These are phyloP conservation scores for Chenopodium formosanum DNA, from an alignment of 148 eudicot genomes.

Conservation along the genomic window DNA sequence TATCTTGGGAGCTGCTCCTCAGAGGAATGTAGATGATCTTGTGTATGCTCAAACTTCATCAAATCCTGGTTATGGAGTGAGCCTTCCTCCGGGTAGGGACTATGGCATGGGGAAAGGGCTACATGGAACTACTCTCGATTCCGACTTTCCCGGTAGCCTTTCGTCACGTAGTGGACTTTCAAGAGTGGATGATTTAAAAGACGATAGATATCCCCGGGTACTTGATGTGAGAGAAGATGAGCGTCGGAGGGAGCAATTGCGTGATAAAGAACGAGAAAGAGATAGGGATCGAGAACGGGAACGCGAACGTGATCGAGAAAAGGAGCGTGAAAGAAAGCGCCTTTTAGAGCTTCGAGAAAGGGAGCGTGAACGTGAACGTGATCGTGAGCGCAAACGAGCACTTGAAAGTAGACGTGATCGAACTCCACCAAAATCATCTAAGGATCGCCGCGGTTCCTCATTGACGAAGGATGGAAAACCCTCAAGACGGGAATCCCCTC, in stretches of 20 bases:
- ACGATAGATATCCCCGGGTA: constrained; percentile 59
- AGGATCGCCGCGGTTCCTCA: constrained; percentile 68
- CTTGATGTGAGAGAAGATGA: constrained; percentile 78
- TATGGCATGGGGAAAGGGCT: constrained; percentile 88
- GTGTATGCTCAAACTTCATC: constrained; percentile 62
- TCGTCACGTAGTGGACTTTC: constrained; percentile 50
- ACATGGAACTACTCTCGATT: constrained; percentile 59
- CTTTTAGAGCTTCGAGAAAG: constrained; percentile 51
- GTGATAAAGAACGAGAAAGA: constrained; percentile 65
- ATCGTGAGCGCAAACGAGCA: constrained; percentile 59
- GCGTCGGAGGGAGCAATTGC: constrained; percentile 59
- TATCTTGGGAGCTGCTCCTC: constrained; percentile 90
- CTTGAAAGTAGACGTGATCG: constrained; percentile 65
- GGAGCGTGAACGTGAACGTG: constrained; percentile 58
- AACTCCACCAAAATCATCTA: constrained; percentile 67
- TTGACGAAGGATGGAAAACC: constrained; percentile 59
- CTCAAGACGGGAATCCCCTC: constrained; percentile 77
- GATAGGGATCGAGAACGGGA: constrained; percentile 65
- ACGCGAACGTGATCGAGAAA: constrained; percentile 50
- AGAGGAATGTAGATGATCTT: constrained; percentile 62
- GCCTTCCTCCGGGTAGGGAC: constrained; percentile 98
- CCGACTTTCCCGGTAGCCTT: constrained; percentile 60
- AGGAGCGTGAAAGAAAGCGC: constrained; percentile 57
- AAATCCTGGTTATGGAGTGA: constrained; percentile 95
- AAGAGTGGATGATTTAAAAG: constrained; percentile 66